Base-by-base conservation (phyloP, 2,329 filamentous ascomycete species). In the Podosphaera aphanis region DNA sequence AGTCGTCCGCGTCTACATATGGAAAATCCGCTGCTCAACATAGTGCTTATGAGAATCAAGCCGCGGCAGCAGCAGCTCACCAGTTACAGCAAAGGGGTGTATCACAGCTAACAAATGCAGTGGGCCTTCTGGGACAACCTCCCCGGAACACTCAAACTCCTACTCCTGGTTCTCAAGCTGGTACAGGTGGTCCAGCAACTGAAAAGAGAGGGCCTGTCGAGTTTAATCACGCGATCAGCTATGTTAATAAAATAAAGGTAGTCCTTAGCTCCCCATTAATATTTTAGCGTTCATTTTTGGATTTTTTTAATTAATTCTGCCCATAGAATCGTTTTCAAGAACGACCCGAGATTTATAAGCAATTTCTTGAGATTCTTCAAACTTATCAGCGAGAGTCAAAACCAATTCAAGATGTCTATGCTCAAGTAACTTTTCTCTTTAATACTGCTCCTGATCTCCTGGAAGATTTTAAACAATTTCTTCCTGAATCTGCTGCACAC, bases 201-300 rank as follows among this genome's bases (percentile, higher is more conserved):
- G 86, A 92, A 61, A 92, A 90, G 59, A 76, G 86, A 47, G 88
- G 86, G 0, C 90, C 90, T 1, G 90, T 98, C 16, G 90, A 98
- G 59, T 98, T 98, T 62, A 98, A 98, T 60, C 90, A 98, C 63
- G 90, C 90, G 0, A 98, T 98, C 51, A 95, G 86, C 61, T 98
- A 98, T 57, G 90, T 98, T 46, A 98, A 98, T 60, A 98, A 98
- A 65, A 98, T 98, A 57, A 98, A 98, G 78, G 86, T 90, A 31
- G 31, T 16, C 39, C 36, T 38, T 7, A 6, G n/a, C 5, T 29
- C 25, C 11, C 25, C 25, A 6, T 29, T 29, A 5, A 38, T 11
- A 18, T 41, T 41, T 23, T 23, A 8, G 39, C 18, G 7, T 18
- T 18, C 6, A 6, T 1, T 23, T 20, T 29, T 29, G 5, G 25